Base-by-base conservation (phyloP, 1,284 basidiomycete genomes). In the Melampsora abietis-canadensis region DNA sequence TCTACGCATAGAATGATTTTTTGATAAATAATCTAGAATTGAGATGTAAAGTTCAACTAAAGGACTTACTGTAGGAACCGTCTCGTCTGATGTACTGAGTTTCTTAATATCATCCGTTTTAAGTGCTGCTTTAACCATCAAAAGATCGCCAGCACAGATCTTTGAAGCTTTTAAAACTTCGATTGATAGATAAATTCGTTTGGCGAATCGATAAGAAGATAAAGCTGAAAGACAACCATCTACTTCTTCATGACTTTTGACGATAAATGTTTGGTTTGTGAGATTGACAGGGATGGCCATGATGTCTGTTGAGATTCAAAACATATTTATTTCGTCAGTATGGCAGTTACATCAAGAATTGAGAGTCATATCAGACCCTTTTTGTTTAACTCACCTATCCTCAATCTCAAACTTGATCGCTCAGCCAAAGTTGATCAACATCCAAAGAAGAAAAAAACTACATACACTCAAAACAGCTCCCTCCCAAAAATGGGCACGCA, bases 41-140 rank as follows among this genome's bases (percentile, higher is more conserved):
- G 19, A 15, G 27, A 54, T 21, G 51, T 27, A 57, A n/a, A 17
- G 21, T 27, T 24, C 27, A 7, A 14, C 24, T 0, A 54, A 66
- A 54, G 15, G 21, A 48, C 54, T 37, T 1, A 64, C 31, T 37
- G 30, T 19, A 19, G 40, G 5, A n/a, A n/a, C 62, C n/a, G 19
- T 37, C 12, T 40, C 0, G 10, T 62, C 62, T 21, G 37, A 64
- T 17, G 40, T 40, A 5, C 17, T 44, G 2, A 37, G n/a, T 24
- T 64, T 64, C 6, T 6, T 6, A 64, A 64, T 31, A 14, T 64
- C 34, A 37, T 64, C 40, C 8, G 60, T 34, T 24, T 37, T 14
- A 46, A 68, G 66, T 8, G 24, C 51, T 24, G 66, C n/a, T 60
- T 68, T 60, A 34, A 68, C 14, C 34, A 68, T 59, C 44, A 68